Evolutionary conservation across 805 yeast genomes (phyloP).

Genomic region (Deakozyma indianensis): DNA sequence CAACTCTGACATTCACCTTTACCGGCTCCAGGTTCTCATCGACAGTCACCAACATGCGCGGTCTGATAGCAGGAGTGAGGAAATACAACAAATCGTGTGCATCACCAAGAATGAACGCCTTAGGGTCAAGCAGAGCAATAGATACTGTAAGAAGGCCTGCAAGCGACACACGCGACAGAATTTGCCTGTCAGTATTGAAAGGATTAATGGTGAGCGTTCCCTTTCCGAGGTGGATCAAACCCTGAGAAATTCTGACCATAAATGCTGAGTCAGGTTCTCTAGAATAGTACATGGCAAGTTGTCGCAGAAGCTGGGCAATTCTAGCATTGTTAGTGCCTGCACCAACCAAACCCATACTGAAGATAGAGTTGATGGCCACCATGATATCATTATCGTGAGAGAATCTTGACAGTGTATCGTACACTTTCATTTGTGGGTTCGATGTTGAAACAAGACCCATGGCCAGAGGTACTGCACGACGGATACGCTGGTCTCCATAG

Average conservation of each 20-base stretch:
- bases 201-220: conserved; percentile 87
- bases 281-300: conserved; percentile 82
- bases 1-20: conserved; percentile 93
- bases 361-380: conserved; percentile 89
- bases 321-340: conserved; percentile 99
- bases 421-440: conserved; percentile 92
- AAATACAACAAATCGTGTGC: conserved; percentile 72
- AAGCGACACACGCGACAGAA: conserved; percentile 73
- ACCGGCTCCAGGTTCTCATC: conserved; percentile 83
- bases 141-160: conserved; percentile 80
- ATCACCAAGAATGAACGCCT: conserved; percentile 58
- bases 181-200: conserved; percentile 76
- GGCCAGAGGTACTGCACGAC: conserved; percentile 95
- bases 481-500: conserved; percentile 82
- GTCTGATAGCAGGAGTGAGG: conserved; percentile 78
- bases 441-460: conserved; percentile 90
- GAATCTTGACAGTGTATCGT: conserved; percentile 88
- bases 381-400: conserved; percentile 92
- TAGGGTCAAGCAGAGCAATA: conserved; percentile 76
- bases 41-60: conserved; percentile 84
- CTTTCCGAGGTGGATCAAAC: conserved; percentile 87
- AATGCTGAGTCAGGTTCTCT: conserved; percentile 84
- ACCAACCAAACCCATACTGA: conserved; percentile 95
- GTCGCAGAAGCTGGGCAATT: conserved; percentile 88
- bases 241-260: conserved; percentile 90